These are phyloP conservation scores for Fusarium tuaranense DNA, from an alignment of 2,329 filamentous ascomycete species.

Conservation along the genomic window DNA sequence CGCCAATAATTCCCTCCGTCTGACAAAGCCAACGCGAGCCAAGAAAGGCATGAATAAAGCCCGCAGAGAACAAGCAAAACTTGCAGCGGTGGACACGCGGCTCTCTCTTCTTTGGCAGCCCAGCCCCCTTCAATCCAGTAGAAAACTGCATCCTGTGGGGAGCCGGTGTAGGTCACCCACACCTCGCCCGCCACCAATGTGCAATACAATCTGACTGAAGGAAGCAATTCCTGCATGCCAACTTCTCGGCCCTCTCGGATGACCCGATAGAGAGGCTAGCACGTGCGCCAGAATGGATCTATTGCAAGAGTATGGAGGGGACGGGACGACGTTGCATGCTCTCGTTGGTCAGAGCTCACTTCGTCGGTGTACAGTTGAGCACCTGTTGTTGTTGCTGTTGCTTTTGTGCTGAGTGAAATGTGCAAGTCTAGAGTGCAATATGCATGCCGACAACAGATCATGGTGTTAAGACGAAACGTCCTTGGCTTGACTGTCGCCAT, in stretches of 20 bases:
- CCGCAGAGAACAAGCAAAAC: slow-evolving; percentile 18
- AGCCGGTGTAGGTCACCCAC: slow-evolving; percentile 13
- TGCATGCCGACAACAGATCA: slow-evolving; percentile 26
- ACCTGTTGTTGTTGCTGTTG: background rate
- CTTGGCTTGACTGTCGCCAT: slow-evolving; percentile 30
- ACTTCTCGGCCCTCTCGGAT: slow-evolving; percentile 10
- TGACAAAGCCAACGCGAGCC: slow-evolving; percentile 11
- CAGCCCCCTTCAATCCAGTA: slow-evolving; percentile 11
- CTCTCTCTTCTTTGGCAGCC: slow-evolving; percentile 3
- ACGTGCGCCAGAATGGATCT: slow-evolving; percentile 16
- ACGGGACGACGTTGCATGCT: slow-evolving; percentile 26
- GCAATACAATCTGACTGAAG: slow-evolving; percentile 1
- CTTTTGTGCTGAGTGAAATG: slow-evolving; percentile 7
- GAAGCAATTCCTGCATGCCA: slow-evolving; percentile 2
- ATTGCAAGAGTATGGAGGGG: slow-evolving; percentile 13
- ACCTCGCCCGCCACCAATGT: slow-evolving; percentile 12
- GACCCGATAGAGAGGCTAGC: slow-evolving; percentile 7
- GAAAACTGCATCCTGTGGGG: slow-evolving; percentile 15
- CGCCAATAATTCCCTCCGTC: slow-evolving; percentile 9
- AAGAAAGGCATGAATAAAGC: slow-evolving; percentile 13
- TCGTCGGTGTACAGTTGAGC: slow-evolving; percentile 4
- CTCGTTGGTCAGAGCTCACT: slow-evolving; percentile 23
- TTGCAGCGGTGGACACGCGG: background rate
- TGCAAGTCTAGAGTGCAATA: slow-evolving; percentile 8
- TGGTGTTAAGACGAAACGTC: slow-evolving; percentile 36